Evolutionary conservation across 225 moss, liverwort and hornwort genomes (phyloP).

Genomic region (Neckera pumila): DNA sequence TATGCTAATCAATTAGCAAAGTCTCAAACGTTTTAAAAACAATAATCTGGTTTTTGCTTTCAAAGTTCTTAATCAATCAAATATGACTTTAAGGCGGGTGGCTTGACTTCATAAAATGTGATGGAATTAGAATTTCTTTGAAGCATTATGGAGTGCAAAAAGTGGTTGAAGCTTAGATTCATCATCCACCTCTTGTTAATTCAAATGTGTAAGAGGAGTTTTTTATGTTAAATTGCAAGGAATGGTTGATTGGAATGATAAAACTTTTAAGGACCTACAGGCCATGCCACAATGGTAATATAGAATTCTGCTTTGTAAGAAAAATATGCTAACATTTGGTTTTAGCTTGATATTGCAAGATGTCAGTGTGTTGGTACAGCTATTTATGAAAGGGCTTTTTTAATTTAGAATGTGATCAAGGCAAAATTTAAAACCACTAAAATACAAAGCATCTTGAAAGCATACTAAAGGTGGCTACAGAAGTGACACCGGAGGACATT

Average conservation of each 20-base stretch:
- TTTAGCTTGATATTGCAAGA: neutral
- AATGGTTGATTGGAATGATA: neutral
- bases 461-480: neutral
- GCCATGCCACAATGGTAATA: neutral
- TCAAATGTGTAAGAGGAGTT: neutral
- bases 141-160: too few species aligned
- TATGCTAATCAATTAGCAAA: too few species aligned
- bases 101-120: fast-evolving
- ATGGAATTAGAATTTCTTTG: too few species aligned
- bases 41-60: too few species aligned
- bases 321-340: neutral
- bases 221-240: neutral
- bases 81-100: neutral
- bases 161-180: too few species aligned
- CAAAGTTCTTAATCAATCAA: neutral
- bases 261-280: neutral
- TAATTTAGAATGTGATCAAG: neutral
- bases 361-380: fast-evolving
- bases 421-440: neutral
- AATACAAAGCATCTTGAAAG: neutral
- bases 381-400: neutral
- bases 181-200: neutral
- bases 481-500: fast-evolving
- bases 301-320: neutral
- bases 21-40: too few species aligned